A percentile compares a stretch with the other conserved stretches of the same genome.
phyloP scores from a whole-genome alignment of 345 rosid species.

The Eucalyptus coolabah region DNA sequence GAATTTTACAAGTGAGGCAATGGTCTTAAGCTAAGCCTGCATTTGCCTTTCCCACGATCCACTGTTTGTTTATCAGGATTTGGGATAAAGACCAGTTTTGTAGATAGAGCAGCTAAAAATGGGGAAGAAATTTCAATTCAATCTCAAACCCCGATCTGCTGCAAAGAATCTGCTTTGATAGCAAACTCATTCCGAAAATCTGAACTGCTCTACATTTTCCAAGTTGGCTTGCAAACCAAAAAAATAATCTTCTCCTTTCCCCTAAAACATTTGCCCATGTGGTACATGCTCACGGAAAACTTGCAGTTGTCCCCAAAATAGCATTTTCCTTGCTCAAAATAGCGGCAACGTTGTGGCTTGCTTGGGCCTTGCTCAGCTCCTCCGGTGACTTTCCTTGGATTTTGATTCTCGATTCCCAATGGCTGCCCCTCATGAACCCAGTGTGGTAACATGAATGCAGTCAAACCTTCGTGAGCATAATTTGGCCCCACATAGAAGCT shows the following conservation, averaged over 20 bases:
- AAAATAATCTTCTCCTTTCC: not conserved
- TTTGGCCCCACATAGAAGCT: not conserved
- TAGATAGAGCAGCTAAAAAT: not conserved
- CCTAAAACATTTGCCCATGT: not conserved
- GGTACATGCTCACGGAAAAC: constrained; percentile 16
- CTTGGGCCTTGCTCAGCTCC: not conserved
- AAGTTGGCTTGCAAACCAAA: not conserved
- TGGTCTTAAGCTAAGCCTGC: not conserved
- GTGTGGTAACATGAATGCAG: not conserved
- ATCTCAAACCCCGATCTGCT: not conserved
- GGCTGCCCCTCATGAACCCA: not conserved
- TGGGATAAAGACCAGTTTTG: not conserved
- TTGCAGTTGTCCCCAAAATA: constrained; percentile 30
- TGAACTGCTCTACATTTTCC: not conserved
- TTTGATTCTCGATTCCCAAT: not conserved
- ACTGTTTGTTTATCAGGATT: not conserved
- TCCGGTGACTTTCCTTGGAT: not conserved
- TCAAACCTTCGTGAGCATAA: not conserved
- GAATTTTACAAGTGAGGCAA: not conserved
- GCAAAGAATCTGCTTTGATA: not conserved
- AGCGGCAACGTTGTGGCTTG: constrained; percentile 13
- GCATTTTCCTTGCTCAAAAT: no score
- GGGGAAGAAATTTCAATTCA: not conserved
- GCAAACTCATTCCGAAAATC: not conserved
- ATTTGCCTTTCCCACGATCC: not conserved